A percentile compares a stretch with the other conserved stretches of the same genome.
Conservation (phyloP, 495 filamentous ascomycete species). For the Apiosordaria backusii region DNA sequence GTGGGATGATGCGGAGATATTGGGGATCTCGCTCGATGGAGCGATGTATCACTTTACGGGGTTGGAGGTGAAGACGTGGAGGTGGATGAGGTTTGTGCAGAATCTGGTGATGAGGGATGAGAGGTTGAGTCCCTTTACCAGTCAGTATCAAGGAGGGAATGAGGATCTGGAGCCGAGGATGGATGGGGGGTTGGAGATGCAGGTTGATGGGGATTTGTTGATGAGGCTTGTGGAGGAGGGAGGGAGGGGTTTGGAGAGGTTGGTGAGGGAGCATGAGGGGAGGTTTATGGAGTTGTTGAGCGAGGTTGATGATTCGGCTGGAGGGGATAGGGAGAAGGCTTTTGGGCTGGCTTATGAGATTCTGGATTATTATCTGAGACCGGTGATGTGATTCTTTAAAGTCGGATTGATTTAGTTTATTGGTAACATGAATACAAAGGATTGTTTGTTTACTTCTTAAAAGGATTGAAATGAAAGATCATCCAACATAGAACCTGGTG, state of each 20-base stretch:
- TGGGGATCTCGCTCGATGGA: conserved; percentile 66
- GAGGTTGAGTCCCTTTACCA: conserved; percentile 24
- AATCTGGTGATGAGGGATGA: conserved; percentile 46
- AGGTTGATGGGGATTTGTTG: conserved; percentile 68
- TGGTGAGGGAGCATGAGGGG: conserved; percentile 33
- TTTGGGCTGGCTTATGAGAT: conserved; percentile 43
- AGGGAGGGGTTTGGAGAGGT: conserved; percentile 41
- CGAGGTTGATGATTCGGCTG: conserved; percentile 29
- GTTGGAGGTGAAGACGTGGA: conserved; percentile 51
- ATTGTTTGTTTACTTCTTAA: too few relatives aligned
- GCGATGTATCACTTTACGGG: conserved; percentile 60
- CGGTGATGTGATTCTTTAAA: conserved; percentile 33
- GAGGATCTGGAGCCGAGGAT: conserved; percentile 27
- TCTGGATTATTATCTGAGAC: conserved; percentile 45
- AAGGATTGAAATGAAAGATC: too few relatives aligned
- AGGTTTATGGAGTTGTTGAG: conserved; percentile 36
- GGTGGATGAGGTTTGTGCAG: conserved; percentile 61
- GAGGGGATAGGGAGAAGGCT: conserved; percentile 20
- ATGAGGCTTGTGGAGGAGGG: conserved; percentile 48
- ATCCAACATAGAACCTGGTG: background rate
- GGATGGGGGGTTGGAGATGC: conserved; percentile 45
- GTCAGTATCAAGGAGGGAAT: conserved; percentile 10
- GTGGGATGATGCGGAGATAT: conserved; percentile 40
- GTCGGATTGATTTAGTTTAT: too few relatives aligned
- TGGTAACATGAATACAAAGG: too few relatives aligned